Evolutionary conservation across 805 yeast species (phyloP).

Genomic region (Spathaspora passalidarum): DNA sequence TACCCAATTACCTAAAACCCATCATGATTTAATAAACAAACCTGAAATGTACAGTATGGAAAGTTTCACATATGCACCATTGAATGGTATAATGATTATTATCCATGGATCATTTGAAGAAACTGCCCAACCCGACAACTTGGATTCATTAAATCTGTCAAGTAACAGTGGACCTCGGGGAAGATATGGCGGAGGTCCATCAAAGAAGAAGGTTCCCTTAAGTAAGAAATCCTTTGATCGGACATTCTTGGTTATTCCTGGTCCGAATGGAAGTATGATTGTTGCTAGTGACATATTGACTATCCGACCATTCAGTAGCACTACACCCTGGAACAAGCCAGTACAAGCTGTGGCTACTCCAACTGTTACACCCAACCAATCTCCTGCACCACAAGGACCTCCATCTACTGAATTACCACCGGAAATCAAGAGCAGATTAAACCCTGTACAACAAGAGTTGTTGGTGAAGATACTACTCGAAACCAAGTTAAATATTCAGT

Average conservation of each 20-base stretch:
- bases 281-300: slow-evolving; percentile 83
- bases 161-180: slow-evolving; percentile 13
- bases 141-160: slow-evolving; percentile 15
- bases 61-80: slow-evolving; percentile 64
- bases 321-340: slow-evolving; percentile 59
- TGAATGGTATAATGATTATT: slow-evolving; percentile 73
- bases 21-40: slow-evolving; percentile 61
- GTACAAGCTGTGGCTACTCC: slow-evolving; percentile 6
- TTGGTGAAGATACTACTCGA: slow-evolving; percentile 63
- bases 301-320: slow-evolving; percentile 57
- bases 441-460: slow-evolving; percentile 57
- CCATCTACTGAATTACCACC: slow-evolving; percentile 49
- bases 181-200: slow-evolving; percentile 15
- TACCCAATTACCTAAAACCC: slow-evolving; percentile 69
- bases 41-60: slow-evolving; percentile 77
- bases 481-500: slow-evolving; percentile 76
- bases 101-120: slow-evolving; percentile 88
- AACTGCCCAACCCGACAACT: slow-evolving; percentile 48
- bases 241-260: slow-evolving; percentile 71
- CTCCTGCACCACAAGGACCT: slow-evolving; percentile 17
- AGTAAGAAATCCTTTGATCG: slow-evolving; percentile 82
- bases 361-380: slow-evolving; percentile 10
- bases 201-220: slow-evolving; percentile 34
- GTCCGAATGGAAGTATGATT: slow-evolving; percentile 65
- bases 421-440: slow-evolving; percentile 50